These are phyloP conservation scores for Heimioporus retisporus DNA, from an alignment of 1,284 basidiomycete genomes.

Conservation along the genomic window DNA sequence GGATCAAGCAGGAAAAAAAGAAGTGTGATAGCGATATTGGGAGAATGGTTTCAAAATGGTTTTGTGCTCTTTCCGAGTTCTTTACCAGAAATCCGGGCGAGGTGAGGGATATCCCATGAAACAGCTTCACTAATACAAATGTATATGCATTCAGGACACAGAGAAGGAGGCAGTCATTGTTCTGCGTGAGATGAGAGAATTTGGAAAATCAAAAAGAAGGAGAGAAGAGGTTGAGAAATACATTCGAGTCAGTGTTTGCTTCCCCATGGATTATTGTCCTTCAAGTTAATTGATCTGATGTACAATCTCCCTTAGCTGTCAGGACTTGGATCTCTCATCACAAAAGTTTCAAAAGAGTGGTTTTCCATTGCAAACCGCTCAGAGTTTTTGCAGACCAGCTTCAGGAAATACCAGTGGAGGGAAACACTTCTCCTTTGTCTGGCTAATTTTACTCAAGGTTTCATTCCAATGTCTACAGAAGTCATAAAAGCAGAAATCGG, in stretches of 20 bases:
- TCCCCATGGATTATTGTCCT: not conserved
- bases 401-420: conserved; percentile 24
- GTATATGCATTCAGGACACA: not conserved
- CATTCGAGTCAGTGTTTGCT: not conserved
- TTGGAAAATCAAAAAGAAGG: not conserved
- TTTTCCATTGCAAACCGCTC: not conserved
- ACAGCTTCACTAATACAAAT: too few relatives aligned
- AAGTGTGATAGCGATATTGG: too few relatives aligned
- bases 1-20: too few relatives aligned
- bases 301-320: not conserved
- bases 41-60: too few relatives aligned
- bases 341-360: not conserved
- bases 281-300: not conserved
- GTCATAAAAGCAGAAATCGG: not conserved
- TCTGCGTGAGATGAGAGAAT: not conserved
- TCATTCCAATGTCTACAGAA: not conserved
- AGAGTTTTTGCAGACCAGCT: conserved; percentile 6
- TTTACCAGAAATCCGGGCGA: too few relatives aligned
- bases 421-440: conserved; percentile 9
- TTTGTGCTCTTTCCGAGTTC: too few relatives aligned
- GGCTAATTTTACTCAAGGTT: not conserved
- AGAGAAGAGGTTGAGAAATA: not conserved
- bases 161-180: not conserved
- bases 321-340: not conserved
- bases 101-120: too few relatives aligned